phyloP scores from a whole-genome alignment of 2,329 filamentous ascomycete genomes.

The Phialemonium atrogriseum region DNA sequence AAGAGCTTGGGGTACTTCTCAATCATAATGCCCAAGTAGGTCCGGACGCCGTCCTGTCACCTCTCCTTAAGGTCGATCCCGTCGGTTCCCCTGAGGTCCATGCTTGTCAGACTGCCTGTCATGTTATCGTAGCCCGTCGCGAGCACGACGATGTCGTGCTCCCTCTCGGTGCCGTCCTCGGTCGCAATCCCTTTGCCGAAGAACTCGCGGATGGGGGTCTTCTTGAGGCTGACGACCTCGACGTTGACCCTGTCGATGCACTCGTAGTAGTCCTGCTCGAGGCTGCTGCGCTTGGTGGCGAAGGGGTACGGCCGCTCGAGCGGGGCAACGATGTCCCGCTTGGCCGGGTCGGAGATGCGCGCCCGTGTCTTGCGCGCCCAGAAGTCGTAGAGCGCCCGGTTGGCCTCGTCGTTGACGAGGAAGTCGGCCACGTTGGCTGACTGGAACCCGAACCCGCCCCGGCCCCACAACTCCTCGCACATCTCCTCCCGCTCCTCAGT shows the following conservation, averaged over 20 bases:
- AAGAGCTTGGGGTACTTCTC: constrained; percentile 11
- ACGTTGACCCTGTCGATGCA: constrained; percentile 36
- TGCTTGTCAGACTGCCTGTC: constrained; percentile 21
- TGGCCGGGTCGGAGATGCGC: constrained; percentile 34
- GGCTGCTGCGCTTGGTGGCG: constrained; percentile 34
- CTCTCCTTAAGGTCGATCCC: constrained; percentile 20
- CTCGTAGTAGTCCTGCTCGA: constrained; percentile 43
- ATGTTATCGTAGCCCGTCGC: constrained; percentile 25
- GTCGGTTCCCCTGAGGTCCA: constrained; percentile 18
- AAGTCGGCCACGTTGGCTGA: constrained; percentile 37
- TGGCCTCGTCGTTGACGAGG: constrained; percentile 30
- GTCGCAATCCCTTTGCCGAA: constrained; percentile 29
- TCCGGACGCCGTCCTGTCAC: constrained; percentile 22
- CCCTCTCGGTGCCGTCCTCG: constrained; percentile 24
- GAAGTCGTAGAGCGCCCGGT: constrained; percentile 37
- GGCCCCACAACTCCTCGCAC: constrained; percentile 33
- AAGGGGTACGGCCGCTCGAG: constrained; percentile 34
- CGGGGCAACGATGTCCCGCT: constrained; percentile 37
- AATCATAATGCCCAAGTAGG: constrained; percentile 15
- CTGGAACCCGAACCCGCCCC: constrained; percentile 39
- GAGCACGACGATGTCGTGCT: constrained; percentile 26
- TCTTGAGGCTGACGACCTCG: constrained; percentile 33
- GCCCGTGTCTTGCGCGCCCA: constrained; percentile 35
- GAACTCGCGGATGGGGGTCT: constrained; percentile 31
- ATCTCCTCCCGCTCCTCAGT: constrained; percentile 32